A percentile compares a stretch with the other conserved stretches of the same genome.
phyloP scores from a whole-genome alignment of 2,329 filamentous ascomycete species.

The Stemphylium beticola region DNA sequence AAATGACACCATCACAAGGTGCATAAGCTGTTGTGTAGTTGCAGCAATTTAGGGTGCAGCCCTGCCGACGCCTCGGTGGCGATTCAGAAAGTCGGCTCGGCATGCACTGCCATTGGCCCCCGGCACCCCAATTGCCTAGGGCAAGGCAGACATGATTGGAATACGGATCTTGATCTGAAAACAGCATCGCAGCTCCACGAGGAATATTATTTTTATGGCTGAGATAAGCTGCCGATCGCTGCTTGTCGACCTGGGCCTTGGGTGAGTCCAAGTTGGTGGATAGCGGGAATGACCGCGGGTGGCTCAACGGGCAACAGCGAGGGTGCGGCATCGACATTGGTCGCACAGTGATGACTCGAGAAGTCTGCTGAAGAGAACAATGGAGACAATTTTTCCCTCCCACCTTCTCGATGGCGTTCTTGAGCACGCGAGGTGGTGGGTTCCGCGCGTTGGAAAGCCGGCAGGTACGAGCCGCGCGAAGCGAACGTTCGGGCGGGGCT shows the following conservation, averaged over 20 bases:
- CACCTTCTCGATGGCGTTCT: neutral
- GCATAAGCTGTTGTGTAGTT: slow-evolving; percentile 6
- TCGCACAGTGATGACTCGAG: neutral
- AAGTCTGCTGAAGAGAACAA: slow-evolving; percentile 1
- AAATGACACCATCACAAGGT: neutral
- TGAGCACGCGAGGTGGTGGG: neutral
- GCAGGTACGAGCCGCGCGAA: slow-evolving; percentile 10
- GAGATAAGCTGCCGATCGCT: slow-evolving; percentile 9
- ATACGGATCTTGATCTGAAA: slow-evolving; percentile 3
- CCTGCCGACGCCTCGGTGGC: slow-evolving; percentile 3
- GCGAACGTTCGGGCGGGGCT: slow-evolving; percentile 1
- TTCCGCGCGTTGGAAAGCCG: neutral
- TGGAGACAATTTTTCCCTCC: neutral
- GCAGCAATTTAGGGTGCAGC: neutral
- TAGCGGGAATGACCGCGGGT: neutral
- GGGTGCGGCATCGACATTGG: neutral
- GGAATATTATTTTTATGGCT: slow-evolving; percentile 11
- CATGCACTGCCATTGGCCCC: slow-evolving; percentile 15
- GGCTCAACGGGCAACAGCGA: neutral
- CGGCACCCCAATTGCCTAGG: slow-evolving; percentile 6
- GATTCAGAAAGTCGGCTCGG: slow-evolving; percentile 4
- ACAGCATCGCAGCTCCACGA: neutral
- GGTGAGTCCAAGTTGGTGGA: neutral
- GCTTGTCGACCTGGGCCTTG: neutral
- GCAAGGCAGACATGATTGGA: slow-evolving; percentile 19